These are phyloP conservation scores for Rhodotorula kratochvilovae DNA, from an alignment of 768 basidiomycete species.

Conservation along the genomic window DNA sequence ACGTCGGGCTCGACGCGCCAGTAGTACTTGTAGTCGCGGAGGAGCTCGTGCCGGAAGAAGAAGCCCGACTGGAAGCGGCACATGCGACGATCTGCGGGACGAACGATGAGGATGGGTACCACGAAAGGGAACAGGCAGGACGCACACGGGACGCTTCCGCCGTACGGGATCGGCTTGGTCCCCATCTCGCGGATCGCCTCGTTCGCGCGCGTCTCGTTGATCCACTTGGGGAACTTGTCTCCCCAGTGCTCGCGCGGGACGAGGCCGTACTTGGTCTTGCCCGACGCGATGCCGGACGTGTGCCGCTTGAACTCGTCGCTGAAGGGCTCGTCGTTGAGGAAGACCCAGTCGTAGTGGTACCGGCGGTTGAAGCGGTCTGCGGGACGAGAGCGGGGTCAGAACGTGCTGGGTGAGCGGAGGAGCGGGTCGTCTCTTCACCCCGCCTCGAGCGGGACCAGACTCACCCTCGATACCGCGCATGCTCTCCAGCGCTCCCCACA, in stretches of 20 bases:
- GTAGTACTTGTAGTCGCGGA: slow-evolving; percentile 71
- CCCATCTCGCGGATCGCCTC: slow-evolving; percentile 20
- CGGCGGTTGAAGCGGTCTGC: slow-evolving; percentile 42
- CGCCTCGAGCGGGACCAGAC: not conserved
- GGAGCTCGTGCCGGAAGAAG: slow-evolving; percentile 73
- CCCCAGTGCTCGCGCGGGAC: slow-evolving; percentile 60
- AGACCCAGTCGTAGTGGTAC: slow-evolving; percentile 68
- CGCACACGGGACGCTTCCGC: slow-evolving; percentile 1
- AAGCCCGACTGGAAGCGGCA: slow-evolving; percentile 69
- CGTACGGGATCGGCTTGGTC: slow-evolving; percentile 24
- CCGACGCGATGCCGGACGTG: slow-evolving; percentile 30
- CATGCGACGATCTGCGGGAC: slow-evolving; percentile 73
- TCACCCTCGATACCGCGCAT: slow-evolving; percentile 26
- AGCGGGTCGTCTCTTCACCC: no score
- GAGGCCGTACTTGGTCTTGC: slow-evolving; percentile 37
- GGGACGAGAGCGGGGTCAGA: slow-evolving; percentile 16
- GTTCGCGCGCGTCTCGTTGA: slow-evolving; percentile 10
- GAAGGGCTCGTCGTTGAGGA: slow-evolving; percentile 77
- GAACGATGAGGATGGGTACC: not conserved
- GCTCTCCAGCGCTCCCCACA: slow-evolving; percentile 13
- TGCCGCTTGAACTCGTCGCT: slow-evolving; percentile 62
- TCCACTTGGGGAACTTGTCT: slow-evolving; percentile 45
- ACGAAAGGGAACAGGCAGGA: no score
- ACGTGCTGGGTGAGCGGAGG: no score
- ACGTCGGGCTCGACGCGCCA: slow-evolving; percentile 87